A percentile compares a stretch with the other conserved stretches of the same genome.
phyloP scores from a whole-genome alignment of 2,329 filamentous ascomycete genomes.

The Talaromyces sp. region DNA sequence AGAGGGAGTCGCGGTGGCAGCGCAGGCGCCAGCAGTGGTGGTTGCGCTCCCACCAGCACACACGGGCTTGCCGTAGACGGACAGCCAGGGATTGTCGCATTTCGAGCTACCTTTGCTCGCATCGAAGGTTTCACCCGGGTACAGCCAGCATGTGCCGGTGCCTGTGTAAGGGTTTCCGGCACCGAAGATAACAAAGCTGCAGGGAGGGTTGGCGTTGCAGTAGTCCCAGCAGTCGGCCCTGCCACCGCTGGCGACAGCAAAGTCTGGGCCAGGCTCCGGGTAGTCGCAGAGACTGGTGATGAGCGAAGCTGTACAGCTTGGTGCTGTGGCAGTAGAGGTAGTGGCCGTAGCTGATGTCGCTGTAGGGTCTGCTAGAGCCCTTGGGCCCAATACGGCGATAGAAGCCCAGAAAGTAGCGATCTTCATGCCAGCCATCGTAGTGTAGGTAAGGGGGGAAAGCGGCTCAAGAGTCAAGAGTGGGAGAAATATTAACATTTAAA shows the following conservation, averaged over 20 bases:
- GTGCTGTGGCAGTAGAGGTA: constrained; percentile 16
- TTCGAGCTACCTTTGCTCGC: constrained; percentile 16
- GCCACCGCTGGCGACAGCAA: constrained; percentile 20
- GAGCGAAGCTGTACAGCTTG: constrained; percentile 23
- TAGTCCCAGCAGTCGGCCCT: constrained; percentile 23
- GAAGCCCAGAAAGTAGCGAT: constrained; percentile 17
- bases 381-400: constrained; percentile 15
- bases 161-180: constrained; percentile 23
- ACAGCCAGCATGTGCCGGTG: constrained; percentile 25
- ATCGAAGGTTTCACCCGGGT: constrained; percentile 23
- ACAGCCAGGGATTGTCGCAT: constrained; percentile 17
- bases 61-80: constrained; percentile 20
- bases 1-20: constrained; percentile 24
- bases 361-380: constrained; percentile 15
- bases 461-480: no score
- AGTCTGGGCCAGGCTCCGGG: constrained; percentile 15
- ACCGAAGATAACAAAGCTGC: constrained; percentile 26
- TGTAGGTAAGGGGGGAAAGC: no score
- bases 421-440: constrained; percentile 20
- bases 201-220: constrained; percentile 25
- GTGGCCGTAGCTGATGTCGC: constrained; percentile 14
- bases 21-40: constrained; percentile 19
- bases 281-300: constrained; percentile 24
- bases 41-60: constrained; percentile 18
- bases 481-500: no score